phyloP scores from a whole-genome alignment of 257 asterid genomes.

The Vinca minor region DNA sequence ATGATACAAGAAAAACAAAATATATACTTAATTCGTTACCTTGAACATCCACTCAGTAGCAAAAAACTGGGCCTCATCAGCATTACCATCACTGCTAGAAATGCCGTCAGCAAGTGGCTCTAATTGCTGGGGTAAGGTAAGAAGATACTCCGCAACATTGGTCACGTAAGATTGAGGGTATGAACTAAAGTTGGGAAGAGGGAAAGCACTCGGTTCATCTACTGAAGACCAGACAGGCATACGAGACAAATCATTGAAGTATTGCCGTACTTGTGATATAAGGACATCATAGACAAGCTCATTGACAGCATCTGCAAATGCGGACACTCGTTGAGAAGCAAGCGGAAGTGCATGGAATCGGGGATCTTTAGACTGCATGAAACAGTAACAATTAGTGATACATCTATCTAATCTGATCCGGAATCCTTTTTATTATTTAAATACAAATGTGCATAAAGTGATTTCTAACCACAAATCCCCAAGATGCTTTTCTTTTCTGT shows the following conservation, averaged over 20 bases:
- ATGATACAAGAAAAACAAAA: not conserved
- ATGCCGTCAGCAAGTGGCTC: conserved; percentile 97
- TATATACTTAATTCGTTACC: conserved; percentile 40
- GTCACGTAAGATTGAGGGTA: conserved; percentile 90
- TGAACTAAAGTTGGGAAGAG: conserved; percentile 80
- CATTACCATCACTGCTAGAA: conserved; percentile 63
- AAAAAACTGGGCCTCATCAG: conserved; percentile 91
- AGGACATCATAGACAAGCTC: conserved; percentile 97
- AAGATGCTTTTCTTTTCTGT: not conserved
- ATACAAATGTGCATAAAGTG: not conserved
- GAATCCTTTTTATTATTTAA: not conserved
- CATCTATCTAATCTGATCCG: not conserved
- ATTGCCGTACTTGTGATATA: conserved; percentile 74
- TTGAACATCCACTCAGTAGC: conserved; percentile 99
- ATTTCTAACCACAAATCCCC: not conserved
- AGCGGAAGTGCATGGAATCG: conserved; percentile 93
- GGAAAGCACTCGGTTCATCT: conserved; percentile 64
- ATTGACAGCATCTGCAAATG: conserved; percentile 86
- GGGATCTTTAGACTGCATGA: conserved; percentile 90
- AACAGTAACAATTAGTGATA: not conserved
- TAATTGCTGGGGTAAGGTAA: conserved; percentile 89
- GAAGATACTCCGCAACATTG: conserved; percentile 93
- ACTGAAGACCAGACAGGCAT: conserved; percentile 85
- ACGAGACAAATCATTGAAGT: conserved; percentile 61
- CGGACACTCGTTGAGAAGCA: conserved; percentile 79